phyloP scores from a whole-genome alignment of 257 asterid species.

The Craterostigma plantagineum region DNA sequence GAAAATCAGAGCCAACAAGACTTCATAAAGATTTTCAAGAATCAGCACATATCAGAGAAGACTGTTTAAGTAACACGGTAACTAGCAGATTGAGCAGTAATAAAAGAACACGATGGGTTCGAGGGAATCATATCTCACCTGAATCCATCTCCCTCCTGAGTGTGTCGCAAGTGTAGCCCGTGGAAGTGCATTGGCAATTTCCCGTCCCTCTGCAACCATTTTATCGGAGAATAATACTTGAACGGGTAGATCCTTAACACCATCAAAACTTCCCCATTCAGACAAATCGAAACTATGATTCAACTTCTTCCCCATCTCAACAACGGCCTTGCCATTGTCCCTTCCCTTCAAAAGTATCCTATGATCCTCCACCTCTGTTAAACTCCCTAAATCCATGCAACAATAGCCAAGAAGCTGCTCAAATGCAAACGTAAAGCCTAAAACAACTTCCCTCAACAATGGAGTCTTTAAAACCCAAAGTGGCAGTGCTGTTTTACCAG shows the following conservation, averaged over 20 bases:
- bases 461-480: conserved; percentile 47
- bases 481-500: conserved; percentile 41
- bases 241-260: conserved; percentile 43
- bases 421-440: conserved; percentile 43
- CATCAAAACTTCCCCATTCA: conserved; percentile 56
- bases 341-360: conserved; percentile 68
- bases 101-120: too few relatives aligned
- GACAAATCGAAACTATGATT: conserved; percentile 59
- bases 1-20: too few relatives aligned
- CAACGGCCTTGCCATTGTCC: conserved; percentile 49
- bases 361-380: conserved; percentile 58
- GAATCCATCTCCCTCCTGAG: conserved; percentile 81
- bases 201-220: conserved; percentile 42
- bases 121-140: conserved; percentile 27
- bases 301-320: conserved; percentile 52
- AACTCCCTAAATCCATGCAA: conserved; percentile 25
- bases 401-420: conserved; percentile 32
- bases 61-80: too few relatives aligned
- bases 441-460: conserved; percentile 43
- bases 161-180: conserved; percentile 40
- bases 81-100: too few relatives aligned
- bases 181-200: conserved; percentile 35
- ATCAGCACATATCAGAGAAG: too few relatives aligned
- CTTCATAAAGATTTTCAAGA: too few relatives aligned
- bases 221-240: conserved; percentile 41